phyloP scores from a whole-genome alignment of 192 early-diverging fungal genomes.

The Rhizophagus sp. region DNA sequence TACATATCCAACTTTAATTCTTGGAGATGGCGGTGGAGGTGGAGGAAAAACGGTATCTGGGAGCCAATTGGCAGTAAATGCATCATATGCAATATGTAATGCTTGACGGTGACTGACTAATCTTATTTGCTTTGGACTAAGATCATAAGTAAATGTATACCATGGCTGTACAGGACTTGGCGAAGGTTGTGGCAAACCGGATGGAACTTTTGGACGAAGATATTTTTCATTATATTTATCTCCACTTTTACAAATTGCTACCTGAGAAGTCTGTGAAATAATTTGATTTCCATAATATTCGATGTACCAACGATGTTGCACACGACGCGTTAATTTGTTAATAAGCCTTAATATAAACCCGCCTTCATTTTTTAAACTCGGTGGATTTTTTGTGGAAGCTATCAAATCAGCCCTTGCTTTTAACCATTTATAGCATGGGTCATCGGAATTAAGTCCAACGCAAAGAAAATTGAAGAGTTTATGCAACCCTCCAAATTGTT shows the following conservation, averaged over 20 bases:
- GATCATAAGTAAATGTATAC: conserved; percentile 93
- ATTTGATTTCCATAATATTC: conserved; percentile 40
- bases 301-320: conserved; percentile 71
- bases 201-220: conserved; percentile 51
- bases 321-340: conserved; percentile 55
- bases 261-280: background rate
- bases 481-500: conserved; percentile 31
- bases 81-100: conserved; percentile 73
- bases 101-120: conserved; percentile 87
- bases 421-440: conserved; percentile 31
- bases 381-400: conserved; percentile 27
- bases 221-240: conserved; percentile 26
- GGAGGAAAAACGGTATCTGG: conserved; percentile 59
- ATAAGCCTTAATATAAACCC: conserved; percentile 70
- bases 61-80: conserved; percentile 61
- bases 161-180: conserved; percentile 87
- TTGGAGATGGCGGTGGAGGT: conserved; percentile 67
- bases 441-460: conserved; percentile 30
- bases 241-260: background rate
- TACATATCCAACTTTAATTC: conserved; percentile 83
- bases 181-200: conserved; percentile 57
- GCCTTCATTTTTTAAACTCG: conserved; percentile 58
- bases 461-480: conserved; percentile 8
- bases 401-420: conserved; percentile 19
- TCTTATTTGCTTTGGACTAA: conserved; percentile 79